A percentile compares a stretch with the other conserved stretches of the same genome.
Conservation (phyloP, 2,329 filamentous ascomycete species). For the Neophaeococcomyces aloes region DNA sequence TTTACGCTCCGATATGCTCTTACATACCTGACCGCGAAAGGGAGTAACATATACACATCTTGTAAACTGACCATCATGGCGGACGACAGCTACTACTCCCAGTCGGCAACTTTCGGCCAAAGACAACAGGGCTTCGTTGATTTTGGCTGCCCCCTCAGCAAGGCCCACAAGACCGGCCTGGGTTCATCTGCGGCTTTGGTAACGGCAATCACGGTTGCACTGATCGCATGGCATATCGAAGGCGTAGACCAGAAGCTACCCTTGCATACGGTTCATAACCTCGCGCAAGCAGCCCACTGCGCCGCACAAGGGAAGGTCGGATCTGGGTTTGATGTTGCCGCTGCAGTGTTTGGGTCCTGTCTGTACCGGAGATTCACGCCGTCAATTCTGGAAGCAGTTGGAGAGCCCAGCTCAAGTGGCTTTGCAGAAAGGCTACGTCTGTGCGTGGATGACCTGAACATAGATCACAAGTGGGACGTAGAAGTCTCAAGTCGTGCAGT, state of each 20-base stretch:
- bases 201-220: slow-evolving; percentile 68
- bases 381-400: slow-evolving; percentile 54
- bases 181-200: slow-evolving; percentile 92
- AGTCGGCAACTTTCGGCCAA: slow-evolving; percentile 35
- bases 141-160: slow-evolving; percentile 63
- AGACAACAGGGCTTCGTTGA: slow-evolving; percentile 49
- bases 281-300: slow-evolving; percentile 87
- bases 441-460: slow-evolving; percentile 53
- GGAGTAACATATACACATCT: slow-evolving; percentile 50
- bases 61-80: slow-evolving; percentile 76
- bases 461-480: slow-evolving; percentile 59
- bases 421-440: slow-evolving; percentile 57
- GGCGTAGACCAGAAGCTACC: neutral
- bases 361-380: slow-evolving; percentile 90
- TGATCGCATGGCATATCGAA: slow-evolving; percentile 49
- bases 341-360: slow-evolving; percentile 84
- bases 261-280: slow-evolving; percentile 59
- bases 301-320: slow-evolving; percentile 95
- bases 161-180: slow-evolving; percentile 89
- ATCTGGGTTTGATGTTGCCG: slow-evolving; percentile 88
- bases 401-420: slow-evolving; percentile 52
- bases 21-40: slow-evolving; percentile 56
- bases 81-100: slow-evolving; percentile 94
- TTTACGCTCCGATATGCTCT: slow-evolving; percentile 79
- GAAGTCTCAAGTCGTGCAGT: slow-evolving; percentile 61